Evolutionary conservation across 2,329 filamentous ascomycete species (phyloP).

Genomic region (Furcasterigmium sp.): DNA sequence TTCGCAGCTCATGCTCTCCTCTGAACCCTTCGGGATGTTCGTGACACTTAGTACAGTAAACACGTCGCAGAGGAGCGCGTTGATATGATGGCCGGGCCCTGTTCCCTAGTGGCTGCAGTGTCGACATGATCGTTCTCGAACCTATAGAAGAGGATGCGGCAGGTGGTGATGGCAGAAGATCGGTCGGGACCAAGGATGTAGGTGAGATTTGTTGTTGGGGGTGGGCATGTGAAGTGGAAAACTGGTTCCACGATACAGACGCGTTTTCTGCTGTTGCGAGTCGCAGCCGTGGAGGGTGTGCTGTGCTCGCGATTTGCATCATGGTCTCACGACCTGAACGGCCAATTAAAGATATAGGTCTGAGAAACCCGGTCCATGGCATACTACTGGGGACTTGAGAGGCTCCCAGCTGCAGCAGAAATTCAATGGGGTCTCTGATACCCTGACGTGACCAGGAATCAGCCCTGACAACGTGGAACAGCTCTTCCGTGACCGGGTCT

Average conservation of each 20-base stretch:
- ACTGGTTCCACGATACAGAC: no score
- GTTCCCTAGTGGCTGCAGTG: constrained; percentile 1
- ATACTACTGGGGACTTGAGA: constrained; percentile 21
- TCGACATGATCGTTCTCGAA: background rate
- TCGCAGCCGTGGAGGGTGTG: no score
- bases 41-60: constrained; percentile 72
- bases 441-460: constrained; percentile 40
- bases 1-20: constrained; percentile 78
- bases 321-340: no score
- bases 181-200: no score
- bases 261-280: no score
- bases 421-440: constrained; percentile 42
- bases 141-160: no score
- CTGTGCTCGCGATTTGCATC: constrained; percentile 2
- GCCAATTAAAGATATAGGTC: constrained; percentile 9
- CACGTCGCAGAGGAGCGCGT: constrained; percentile 59
- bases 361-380: background rate
- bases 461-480: constrained; percentile 39
- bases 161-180: no score
- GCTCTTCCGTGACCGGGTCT: constrained; percentile 37
- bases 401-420: constrained; percentile 42
- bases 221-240: no score
- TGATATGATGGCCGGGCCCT: constrained; percentile 41
- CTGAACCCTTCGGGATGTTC: constrained; percentile 84
- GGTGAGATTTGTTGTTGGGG: no score